Percentiles rank a stretch among this genome's conserved stretches.
These are phyloP conservation scores for Magnaporthales sp. DNA, from an alignment of 2,329 filamentous ascomycete species.

Conservation along the genomic window DNA sequence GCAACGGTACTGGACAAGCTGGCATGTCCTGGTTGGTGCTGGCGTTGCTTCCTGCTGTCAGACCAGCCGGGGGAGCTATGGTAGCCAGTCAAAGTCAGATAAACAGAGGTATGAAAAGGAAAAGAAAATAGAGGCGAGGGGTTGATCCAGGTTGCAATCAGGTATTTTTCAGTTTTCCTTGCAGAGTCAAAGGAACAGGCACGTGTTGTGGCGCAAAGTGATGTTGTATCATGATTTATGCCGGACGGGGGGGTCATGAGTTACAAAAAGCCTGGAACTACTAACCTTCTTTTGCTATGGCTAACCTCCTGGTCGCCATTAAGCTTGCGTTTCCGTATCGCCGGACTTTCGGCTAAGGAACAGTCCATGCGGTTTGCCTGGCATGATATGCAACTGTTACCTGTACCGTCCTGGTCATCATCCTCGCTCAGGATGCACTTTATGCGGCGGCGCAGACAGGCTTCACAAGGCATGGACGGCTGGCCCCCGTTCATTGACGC, in stretches of 20 bases:
- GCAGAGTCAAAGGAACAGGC: not conserved
- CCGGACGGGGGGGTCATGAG: not conserved
- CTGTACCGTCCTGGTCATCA: constrained; percentile 38
- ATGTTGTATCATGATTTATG: not conserved
- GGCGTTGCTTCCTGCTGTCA: constrained; percentile 44
- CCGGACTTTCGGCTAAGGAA: constrained; percentile 68
- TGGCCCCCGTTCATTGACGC: constrained; percentile 26
- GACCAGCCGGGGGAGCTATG: constrained; percentile 47
- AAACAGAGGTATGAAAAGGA: constrained; percentile 7
- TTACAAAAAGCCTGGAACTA: not conserved
- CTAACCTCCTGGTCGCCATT: constrained; percentile 56
- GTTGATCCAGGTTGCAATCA: not conserved
- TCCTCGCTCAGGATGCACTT: constrained; percentile 71
- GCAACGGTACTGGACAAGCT: constrained; percentile 54
- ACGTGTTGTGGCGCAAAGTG: not conserved
- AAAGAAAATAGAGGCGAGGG: not conserved
- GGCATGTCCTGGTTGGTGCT: constrained; percentile 29
- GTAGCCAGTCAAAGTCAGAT: constrained; percentile 31
- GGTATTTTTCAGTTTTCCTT: not conserved
- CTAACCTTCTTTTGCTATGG: constrained; percentile 59
- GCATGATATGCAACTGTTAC: constrained; percentile 59
- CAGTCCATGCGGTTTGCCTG: constrained; percentile 71
- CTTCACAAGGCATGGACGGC: constrained; percentile 54
- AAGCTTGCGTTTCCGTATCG: constrained; percentile 72
- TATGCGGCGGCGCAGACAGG: constrained; percentile 64